Evolutionary conservation across 352 stramenopile genomes (phyloP).

Genomic region (Phytopythium aichiense): DNA sequence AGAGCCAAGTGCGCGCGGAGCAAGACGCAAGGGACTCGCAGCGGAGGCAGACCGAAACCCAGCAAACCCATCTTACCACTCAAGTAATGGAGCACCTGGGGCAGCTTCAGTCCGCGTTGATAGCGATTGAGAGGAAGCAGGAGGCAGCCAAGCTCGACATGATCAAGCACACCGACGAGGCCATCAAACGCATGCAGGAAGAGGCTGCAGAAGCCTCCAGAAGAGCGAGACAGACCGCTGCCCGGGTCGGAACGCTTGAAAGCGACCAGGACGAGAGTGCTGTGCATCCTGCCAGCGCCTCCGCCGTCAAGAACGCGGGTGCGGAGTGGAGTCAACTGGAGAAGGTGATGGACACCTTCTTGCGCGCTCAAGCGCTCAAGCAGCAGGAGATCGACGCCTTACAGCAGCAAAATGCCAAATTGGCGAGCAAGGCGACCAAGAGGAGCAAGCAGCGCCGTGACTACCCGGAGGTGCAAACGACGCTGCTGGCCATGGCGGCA

Average conservation of each 20-base stretch:
- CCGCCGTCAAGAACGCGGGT: constrained; percentile 11
- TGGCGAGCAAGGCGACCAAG: constrained; percentile 43
- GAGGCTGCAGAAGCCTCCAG: constrained; percentile 28
- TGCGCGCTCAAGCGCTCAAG: constrained; percentile 51
- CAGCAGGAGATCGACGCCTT: constrained; percentile 59
- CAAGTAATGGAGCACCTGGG: constrained; percentile 56
- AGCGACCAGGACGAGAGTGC: constrained; percentile 33
- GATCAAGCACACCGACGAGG: constrained; percentile 55
- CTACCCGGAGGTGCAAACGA: constrained; percentile 17
- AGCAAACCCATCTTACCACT: constrained; percentile 47
- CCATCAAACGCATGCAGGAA: constrained; percentile 35
- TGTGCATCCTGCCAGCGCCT: not conserved
- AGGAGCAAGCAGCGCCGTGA: constrained; percentile 18
- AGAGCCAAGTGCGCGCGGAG: constrained; percentile 48
- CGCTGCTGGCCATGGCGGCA: constrained; percentile 50
- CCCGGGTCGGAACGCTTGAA: constrained; percentile 35
- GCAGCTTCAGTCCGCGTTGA: constrained; percentile 49
- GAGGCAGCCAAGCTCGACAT: constrained; percentile 60
- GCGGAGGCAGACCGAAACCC: constrained; percentile 32
- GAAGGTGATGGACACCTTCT: constrained; percentile 57
- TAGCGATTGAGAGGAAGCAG: constrained; percentile 66
- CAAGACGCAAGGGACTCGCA: constrained; percentile 45
- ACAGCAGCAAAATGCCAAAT: constrained; percentile 54
- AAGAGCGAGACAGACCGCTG: constrained; percentile 13
- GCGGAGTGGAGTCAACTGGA: constrained; percentile 34